Conservation (phyloP, 352 stramenopile species). For the Phytopythium boreale region DNA sequence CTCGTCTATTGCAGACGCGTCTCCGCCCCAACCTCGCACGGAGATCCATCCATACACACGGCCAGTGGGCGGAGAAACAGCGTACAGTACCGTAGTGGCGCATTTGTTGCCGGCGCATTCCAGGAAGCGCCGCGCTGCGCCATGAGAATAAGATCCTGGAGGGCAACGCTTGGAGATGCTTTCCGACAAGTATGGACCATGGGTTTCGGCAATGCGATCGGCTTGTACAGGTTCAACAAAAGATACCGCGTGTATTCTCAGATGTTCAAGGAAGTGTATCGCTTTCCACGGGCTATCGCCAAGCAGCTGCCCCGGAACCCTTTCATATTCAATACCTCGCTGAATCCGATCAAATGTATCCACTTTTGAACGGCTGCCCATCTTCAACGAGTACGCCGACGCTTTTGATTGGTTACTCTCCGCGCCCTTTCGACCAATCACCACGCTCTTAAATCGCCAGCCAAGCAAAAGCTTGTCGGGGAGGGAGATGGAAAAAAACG, state of each 20-base stretch:
- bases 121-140: background rate
- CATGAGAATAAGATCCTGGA: background rate
- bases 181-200: background rate
- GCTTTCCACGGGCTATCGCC: background rate
- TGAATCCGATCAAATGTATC: background rate
- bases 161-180: background rate
- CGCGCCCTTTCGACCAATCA: background rate
- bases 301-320: background rate
- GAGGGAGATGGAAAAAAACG: background rate
- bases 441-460: background rate
- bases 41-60: background rate
- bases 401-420: background rate
- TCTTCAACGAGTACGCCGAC: background rate
- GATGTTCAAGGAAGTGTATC: background rate
- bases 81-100: too few species aligned
- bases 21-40: background rate
- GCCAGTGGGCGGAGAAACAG: background rate
- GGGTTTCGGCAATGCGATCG: constrained; percentile 5
- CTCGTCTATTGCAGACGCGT: background rate
- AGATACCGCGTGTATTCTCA: background rate
- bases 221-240: constrained; percentile 3
- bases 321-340: background rate
- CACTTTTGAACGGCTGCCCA: background rate
- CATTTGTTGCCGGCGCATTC: background rate
- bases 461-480: background rate